These are phyloP conservation scores for Choanephora cucurbitarum DNA, from an alignment of 371 early-diverging fungal species.

Conservation along the genomic window DNA sequence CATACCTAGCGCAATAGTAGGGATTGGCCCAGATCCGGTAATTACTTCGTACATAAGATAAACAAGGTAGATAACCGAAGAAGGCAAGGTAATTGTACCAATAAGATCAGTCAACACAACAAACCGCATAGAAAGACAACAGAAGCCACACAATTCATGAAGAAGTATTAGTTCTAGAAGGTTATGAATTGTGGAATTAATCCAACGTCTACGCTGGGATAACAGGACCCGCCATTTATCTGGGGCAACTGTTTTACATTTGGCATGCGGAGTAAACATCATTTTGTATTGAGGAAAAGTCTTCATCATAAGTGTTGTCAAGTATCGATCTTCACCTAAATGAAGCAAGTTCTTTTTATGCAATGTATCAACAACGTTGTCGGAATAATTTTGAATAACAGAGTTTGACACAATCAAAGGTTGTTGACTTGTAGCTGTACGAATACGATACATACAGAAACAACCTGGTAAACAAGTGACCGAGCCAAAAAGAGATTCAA, in stretches of 20 bases:
- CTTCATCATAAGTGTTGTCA: constrained; percentile 98
- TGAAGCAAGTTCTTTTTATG: constrained; percentile 93
- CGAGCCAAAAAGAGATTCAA: constrained; percentile 93
- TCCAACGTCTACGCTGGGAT: constrained; percentile 98
- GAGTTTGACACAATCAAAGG: constrained; percentile 66
- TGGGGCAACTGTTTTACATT: constrained; percentile 96
- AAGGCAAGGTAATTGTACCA: constrained; percentile 96
- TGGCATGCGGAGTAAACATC: constrained; percentile 94
- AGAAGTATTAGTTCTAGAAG: constrained; percentile 89
- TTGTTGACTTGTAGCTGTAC: constrained; percentile 73
- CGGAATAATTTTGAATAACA: constrained; percentile 90
- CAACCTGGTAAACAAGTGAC: constrained; percentile 97
- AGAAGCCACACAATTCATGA: constrained; percentile 92
- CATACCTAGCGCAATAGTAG: constrained; percentile 72
- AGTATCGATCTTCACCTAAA: constrained; percentile 88
- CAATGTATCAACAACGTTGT: constrained; percentile 92
- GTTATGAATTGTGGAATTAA: constrained; percentile 98
- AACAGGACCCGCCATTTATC: constrained; percentile 92
- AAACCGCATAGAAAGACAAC: constrained; percentile 98
- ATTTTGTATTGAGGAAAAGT: constrained; percentile 96
- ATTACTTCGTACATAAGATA: constrained; percentile 54
- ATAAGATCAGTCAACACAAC: constrained; percentile 95
- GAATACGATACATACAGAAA: constrained; percentile 94
- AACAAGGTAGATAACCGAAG: constrained; percentile 74
- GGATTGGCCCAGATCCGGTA: constrained; percentile 57